Percentiles rank a stretch among this genome's conserved stretches.
These are phyloP conservation scores for Tetrahymena elliotti DNA, from an alignment of 73 alveolate species.

Conservation along the genomic window DNA sequence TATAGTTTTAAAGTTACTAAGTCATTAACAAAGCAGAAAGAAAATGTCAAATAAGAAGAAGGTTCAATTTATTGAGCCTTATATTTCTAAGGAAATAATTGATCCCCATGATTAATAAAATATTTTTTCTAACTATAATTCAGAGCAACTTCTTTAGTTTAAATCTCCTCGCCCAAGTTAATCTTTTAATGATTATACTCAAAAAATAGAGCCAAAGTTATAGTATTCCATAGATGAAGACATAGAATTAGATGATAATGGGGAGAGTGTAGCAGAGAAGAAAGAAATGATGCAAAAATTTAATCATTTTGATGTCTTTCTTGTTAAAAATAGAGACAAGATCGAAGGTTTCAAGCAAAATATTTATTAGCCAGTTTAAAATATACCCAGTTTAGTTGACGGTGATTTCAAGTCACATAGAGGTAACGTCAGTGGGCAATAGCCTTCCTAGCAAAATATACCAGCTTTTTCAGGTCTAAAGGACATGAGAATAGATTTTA, in stretches of 20 bases:
- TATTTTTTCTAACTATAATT: neutral
- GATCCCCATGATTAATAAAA: neutral
- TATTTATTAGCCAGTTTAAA: neutral
- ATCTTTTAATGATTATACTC: neutral
- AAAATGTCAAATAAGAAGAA: neutral
- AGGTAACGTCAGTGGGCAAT: neutral
- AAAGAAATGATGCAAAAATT: neutral
- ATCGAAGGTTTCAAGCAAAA: neutral
- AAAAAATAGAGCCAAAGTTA: neutral
- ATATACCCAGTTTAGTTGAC: neutral
- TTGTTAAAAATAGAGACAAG: neutral
- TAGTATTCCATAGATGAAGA: neutral
- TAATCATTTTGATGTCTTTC: neutral
- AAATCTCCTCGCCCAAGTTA: neutral
- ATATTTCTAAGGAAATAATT: neutral
- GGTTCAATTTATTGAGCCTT: neutral
- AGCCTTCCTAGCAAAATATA: neutral
- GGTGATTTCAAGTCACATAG: neutral
- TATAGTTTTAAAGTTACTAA: no score
- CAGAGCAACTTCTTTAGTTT: neutral
- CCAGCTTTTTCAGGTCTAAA: neutral
- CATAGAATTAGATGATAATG: neutral
- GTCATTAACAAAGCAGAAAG: neutral
- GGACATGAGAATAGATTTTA: neutral
- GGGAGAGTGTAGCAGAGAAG: neutral